Base-by-base conservation (phyloP, 2,329 filamentous ascomycete species). In the Bipolaris victoriae region DNA sequence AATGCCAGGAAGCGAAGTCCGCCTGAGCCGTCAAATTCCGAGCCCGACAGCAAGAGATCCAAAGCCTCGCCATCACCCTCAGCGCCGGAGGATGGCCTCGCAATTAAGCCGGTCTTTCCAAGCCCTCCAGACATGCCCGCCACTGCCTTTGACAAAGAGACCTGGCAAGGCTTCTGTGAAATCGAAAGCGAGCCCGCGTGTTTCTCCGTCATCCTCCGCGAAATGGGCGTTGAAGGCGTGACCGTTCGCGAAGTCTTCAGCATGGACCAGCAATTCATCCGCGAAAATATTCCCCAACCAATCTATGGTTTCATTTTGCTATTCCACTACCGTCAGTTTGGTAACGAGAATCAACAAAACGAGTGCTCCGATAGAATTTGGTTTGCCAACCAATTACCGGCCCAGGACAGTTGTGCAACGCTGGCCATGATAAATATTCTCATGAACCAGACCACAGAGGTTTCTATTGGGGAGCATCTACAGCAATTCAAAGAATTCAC, bases 381-480 rank as follows among this genome's bases (percentile, higher is more conserved):
- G 94, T 98, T 97, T 75, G 92, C 93, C 26, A 97, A 97, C 69
- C 94, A 96, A 79, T 89, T 91, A 45, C 74, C 73, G 5, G 70
- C 66, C 11, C 72, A 75, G 47, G 96, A 96, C 75, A 89, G 92
- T 24, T 99, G 95, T 77, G 95, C 92, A 18, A 95, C 91, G n/a
- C 86, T 97, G 44, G 92, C 95, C 3, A 82, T 98, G 64, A 84
- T 97, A 66, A 98, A 98, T 69, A 96, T 97, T 58, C 80, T 97
- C 70, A 96, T 97, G 85, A 98, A 98, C 71, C 55, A 57, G 33
- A 83, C 88, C 22, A 29, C 45, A 0, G 81, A 80, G 0, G 76
- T 92, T 3, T 78, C 7, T 16, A 82, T 97, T 5, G 92, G 92
- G 3, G 78, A 85, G n/a, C 82, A 88, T 57, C 82, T 98, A 1